phyloP scores from a whole-genome alignment of 2,329 filamentous ascomycete genomes.

The Botryosphaeria agaves region DNA sequence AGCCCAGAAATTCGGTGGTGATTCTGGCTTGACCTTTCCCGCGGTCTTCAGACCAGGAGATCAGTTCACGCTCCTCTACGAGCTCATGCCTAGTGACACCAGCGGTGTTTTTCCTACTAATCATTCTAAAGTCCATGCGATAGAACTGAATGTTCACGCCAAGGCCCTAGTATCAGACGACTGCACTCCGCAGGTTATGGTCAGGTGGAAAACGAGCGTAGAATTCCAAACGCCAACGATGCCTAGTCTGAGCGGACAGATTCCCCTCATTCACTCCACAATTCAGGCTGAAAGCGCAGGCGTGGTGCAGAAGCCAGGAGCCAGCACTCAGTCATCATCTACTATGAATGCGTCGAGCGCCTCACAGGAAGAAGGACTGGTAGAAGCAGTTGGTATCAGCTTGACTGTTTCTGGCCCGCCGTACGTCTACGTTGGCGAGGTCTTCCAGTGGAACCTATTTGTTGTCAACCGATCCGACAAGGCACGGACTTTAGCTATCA shows the following conservation, averaged over 20 bases:
- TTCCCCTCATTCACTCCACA: too few relatives aligned
- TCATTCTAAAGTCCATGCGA: slow-evolving; percentile 17
- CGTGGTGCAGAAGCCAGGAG: background rate
- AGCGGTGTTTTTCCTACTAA: slow-evolving; percentile 30
- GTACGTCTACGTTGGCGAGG: slow-evolving; percentile 42
- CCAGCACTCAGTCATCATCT: slow-evolving; percentile 43
- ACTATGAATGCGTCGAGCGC: slow-evolving; percentile 36
- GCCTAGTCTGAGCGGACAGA: too few relatives aligned
- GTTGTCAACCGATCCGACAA: slow-evolving; percentile 53
- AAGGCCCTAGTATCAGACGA: slow-evolving; percentile 36
- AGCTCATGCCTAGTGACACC: slow-evolving; percentile 36
- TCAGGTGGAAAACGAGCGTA: slow-evolving; percentile 6
- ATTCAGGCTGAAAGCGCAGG: too few relatives aligned
- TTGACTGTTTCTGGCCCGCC: slow-evolving; percentile 54
- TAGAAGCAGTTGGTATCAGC: slow-evolving; percentile 56
- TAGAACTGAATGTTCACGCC: slow-evolving; percentile 45
- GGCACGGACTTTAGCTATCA: slow-evolving; percentile 50
- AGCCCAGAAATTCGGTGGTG: slow-evolving; percentile 39
- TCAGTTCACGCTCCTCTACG: slow-evolving; percentile 59
- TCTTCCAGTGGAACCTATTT: slow-evolving; percentile 57
- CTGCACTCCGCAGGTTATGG: slow-evolving; percentile 25
- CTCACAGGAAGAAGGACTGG: too few relatives aligned
- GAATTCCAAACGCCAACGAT: too few relatives aligned
- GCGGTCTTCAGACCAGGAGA: slow-evolving; percentile 52
- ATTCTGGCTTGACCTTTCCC: slow-evolving; percentile 33